phyloP scores from a whole-genome alignment of 176 grass and related monocot species.

The Aegilops sharonensis region DNA sequence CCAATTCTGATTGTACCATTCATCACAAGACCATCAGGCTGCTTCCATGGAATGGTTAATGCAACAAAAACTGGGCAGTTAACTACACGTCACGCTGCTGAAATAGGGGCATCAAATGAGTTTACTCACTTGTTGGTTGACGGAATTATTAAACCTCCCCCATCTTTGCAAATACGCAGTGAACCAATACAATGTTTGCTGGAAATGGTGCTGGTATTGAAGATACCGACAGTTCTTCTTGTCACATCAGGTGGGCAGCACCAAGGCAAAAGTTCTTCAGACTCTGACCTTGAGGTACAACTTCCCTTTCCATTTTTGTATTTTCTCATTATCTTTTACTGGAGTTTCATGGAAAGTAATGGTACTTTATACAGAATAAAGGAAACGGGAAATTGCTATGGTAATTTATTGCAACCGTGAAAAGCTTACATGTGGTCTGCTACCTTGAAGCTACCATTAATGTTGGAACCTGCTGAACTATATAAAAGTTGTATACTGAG shows the following conservation, averaged over 20 bases:
- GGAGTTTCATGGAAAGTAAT: neutral
- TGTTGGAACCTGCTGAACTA: neutral
- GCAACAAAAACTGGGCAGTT: constrained; percentile 27
- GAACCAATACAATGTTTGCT: constrained; percentile 77
- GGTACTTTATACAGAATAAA: neutral
- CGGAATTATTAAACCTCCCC: constrained; percentile 46
- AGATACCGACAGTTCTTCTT: constrained; percentile 66
- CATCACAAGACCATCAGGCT: constrained; percentile 43
- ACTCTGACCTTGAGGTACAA: constrained; percentile 68
- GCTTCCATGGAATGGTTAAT: constrained; percentile 28
- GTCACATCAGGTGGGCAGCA: constrained; percentile 40
- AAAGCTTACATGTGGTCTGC: neutral
- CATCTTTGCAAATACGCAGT: constrained; percentile 61
- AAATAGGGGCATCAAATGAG: constrained; percentile 65
- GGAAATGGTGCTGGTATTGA: constrained; percentile 67
- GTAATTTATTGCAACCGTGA: neutral
- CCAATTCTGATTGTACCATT: constrained; percentile 65
- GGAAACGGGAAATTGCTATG: neutral
- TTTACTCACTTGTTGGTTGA: constrained; percentile 46
- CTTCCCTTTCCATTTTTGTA: neutral
- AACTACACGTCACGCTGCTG: constrained; percentile 43
- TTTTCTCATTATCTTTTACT: neutral
- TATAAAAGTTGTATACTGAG: neutral
- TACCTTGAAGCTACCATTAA: neutral
- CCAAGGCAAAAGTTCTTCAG: constrained; percentile 43